Base-by-base conservation (phyloP, 2,329 filamentous ascomycete species). In the Aspergillus quadricinctus region DNA sequence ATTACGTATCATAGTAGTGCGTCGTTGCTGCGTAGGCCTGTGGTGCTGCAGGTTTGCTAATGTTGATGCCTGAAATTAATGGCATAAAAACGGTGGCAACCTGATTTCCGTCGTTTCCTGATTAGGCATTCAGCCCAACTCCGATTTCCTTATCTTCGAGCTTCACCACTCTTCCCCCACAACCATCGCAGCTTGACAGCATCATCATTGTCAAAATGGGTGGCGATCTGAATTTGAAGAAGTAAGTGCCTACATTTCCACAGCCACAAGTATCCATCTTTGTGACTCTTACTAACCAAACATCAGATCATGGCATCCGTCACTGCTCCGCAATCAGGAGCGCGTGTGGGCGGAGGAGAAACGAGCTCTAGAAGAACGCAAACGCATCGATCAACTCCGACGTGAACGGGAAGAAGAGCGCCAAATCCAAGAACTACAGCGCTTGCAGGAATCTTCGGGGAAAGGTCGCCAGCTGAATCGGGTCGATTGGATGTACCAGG, bases 401-500 rank as follows among this genome's bases (percentile, higher is more conserved):
- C 92, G 95, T 69, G 94, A 99, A 75, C 87, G 96, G 63, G 91
- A 92, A 64, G 92, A 97, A 72, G 95, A 99, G 77, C 87, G 92
- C 49, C 87, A 89, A 49, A 89, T 96, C 63, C 91, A 97, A 73
- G 92, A 97, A 72, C 84, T 97, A 1, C 90, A 97, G 73, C 85
- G 87, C 52, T 83, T 97, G 63, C 90, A 97, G 55, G 94, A 97
- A 75, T 87, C 88, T 2, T 88, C 92, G 0, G 94, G 94, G 40
- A 92, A 92, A 55, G 85, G 83, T 66, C 92, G 91, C 69, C 83
- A 88, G 53, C 78, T 88, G 29, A 88, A 93, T 66, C 86, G 92
- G 37, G 93, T 99, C 27, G 94, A 97, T 68, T 99, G 94, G 90
- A 97, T 99, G 91, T 99, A 99, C 75, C 86, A 88, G 65, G 93